Evolutionary conservation across 2,329 filamentous ascomycete genomes (phyloP).

Genomic region (Kalaharituber pfeilii): DNA sequence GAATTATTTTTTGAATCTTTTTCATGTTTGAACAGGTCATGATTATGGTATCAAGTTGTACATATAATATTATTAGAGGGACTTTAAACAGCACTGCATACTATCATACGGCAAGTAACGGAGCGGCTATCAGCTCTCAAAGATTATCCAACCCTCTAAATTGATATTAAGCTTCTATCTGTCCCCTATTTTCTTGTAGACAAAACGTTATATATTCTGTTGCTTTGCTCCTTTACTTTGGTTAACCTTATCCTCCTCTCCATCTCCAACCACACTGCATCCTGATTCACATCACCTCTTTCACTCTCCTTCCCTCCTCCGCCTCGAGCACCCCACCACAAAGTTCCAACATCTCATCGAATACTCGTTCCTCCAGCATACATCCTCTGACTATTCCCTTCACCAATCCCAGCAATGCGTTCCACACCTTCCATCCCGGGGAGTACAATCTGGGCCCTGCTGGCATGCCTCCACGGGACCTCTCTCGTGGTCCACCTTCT

Average conservation of each 20-base stretch:
- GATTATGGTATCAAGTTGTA: no score
- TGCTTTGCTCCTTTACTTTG: no score
- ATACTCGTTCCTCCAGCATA: conserved; percentile 46
- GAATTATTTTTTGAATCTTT: no score
- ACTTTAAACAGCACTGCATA: no score
- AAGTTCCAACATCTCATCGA: conserved; percentile 53
- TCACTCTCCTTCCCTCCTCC: conserved; percentile 28
- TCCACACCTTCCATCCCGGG: conserved; percentile 40
- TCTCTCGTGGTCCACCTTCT: conserved; percentile 11
- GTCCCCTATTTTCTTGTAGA: no score
- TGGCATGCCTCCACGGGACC: conserved; percentile 3
- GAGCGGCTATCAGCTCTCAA: no score
- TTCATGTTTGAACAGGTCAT: no score
- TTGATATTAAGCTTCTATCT: no score
- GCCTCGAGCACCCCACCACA: conserved; percentile 35
- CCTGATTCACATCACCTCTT: conserved; percentile 45
- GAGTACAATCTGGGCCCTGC: conserved; percentile 15
- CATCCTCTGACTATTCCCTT: conserved; percentile 45
- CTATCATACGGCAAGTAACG: no score
- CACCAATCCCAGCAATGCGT: conserved; percentile 42
- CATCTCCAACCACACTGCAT: conserved; percentile 58
- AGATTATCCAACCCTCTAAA: no score
- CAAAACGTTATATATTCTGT: no score
- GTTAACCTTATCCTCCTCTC: conserved; percentile 31
- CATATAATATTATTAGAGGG: no score